Evolutionary conservation across 371 early-diverging fungal species (phyloP).

Genomic region (Circinella minor): DNA sequence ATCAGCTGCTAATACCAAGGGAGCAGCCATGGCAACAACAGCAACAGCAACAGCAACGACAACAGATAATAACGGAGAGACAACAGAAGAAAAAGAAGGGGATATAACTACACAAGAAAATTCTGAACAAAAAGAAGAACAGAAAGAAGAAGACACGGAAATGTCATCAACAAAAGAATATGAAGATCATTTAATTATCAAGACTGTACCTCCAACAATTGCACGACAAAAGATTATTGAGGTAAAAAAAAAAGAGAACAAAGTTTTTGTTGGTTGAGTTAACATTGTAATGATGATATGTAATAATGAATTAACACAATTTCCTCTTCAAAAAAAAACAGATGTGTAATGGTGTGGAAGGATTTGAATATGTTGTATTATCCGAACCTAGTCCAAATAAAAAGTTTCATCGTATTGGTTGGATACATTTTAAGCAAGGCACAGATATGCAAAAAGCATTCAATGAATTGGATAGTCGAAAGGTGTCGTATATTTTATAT

Average conservation of each 20-base stretch:
- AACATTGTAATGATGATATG: neutral
- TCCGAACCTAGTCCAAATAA: constrained; percentile 88
- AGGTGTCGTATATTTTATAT: constrained; percentile 21
- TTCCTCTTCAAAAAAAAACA: constrained; percentile 22
- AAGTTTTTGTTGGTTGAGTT: neutral
- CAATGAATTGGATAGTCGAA: constrained; percentile 63
- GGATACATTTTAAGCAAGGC: constrained; percentile 88
- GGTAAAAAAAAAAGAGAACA: constrained; percentile 43
- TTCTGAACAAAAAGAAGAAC: neutral
- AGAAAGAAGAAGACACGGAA: constrained; percentile 19
- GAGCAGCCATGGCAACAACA: neutral
- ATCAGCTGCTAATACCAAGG: constrained; percentile 23
- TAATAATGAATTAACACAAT: neutral
- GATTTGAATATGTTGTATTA: constrained; percentile 84
- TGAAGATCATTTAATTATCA: constrained; percentile 76
- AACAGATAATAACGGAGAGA: neutral
- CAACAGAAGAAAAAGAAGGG: neutral
- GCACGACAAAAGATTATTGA: constrained; percentile 75
- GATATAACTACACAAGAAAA: neutral
- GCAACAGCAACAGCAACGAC: neutral
- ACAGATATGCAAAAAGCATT: constrained; percentile 79
- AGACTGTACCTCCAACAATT: constrained; percentile 81
- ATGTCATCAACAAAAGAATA: constrained; percentile 25
- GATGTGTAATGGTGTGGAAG: constrained; percentile 73
- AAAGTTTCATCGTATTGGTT: constrained; percentile 89